Percentiles rank a stretch among this genome's conserved stretches.
Conservation (phyloP, 2,329 filamentous ascomycete genomes). For the Colletotrichum paranaense region DNA sequence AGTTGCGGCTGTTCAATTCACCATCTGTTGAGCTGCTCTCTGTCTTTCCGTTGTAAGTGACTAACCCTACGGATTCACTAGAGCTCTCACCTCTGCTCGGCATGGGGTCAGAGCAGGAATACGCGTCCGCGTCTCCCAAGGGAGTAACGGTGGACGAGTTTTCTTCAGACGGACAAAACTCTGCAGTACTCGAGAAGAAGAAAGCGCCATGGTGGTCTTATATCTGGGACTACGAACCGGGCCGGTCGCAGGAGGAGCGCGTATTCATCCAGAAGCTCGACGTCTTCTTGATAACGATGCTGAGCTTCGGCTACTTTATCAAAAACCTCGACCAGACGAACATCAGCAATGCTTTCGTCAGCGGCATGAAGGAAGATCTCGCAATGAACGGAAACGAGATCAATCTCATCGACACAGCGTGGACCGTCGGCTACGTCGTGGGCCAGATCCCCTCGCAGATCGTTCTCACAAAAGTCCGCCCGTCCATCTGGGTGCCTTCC, state of each 20-base stretch:
- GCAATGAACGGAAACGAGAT: conserved; percentile 41
- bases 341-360: conserved; percentile 42
- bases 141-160: conserved; percentile 18
- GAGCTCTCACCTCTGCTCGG: conserved; percentile 31
- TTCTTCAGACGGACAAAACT: background rate
- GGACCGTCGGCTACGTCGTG: conserved; percentile 41
- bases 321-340: conserved; percentile 43
- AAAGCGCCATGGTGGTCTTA: conserved; percentile 47
- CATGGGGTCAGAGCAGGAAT: conserved; percentile 32
- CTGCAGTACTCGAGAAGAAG: background rate
- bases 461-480: conserved; percentile 42
- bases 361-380: conserved; percentile 43
- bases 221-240: conserved; percentile 43
- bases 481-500: conserved; percentile 42
- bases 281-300: conserved; percentile 35
- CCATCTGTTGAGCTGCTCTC: background rate
- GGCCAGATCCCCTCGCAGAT: conserved; percentile 43
- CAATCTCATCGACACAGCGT: conserved; percentile 40
- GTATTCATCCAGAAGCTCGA: conserved; percentile 43
- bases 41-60: background rate
- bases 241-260: conserved; percentile 40
- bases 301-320: conserved; percentile 33
- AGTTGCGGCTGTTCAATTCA: background rate
- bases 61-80: conserved; percentile 16
- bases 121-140: conserved; percentile 21